Percentiles rank a stretch among this genome's conserved stretches.
Evolutionary conservation across 306 rosid species (phyloP).

Genomic region (Mucuna pruriens): DNA sequence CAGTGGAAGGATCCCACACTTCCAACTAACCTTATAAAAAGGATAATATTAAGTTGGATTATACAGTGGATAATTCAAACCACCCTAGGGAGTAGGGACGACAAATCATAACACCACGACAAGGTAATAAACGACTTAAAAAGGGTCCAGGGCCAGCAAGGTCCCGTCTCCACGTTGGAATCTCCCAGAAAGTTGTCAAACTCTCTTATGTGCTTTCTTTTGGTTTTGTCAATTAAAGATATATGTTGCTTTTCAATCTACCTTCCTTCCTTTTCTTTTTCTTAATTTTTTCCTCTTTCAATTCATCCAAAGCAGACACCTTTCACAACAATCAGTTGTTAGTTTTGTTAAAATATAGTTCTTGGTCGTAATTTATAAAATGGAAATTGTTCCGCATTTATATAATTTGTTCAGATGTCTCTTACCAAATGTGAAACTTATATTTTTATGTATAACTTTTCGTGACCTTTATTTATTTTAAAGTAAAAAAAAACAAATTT

Average conservation of each 20-base stretch:
- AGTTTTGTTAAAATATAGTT: neutral
- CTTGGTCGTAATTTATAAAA: neutral
- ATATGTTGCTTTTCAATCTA: neutral
- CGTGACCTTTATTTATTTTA: neutral
- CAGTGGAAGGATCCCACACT: conserved; percentile 22
- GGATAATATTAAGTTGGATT: conserved; percentile 16
- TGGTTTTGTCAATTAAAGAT: neutral
- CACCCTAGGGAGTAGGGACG: conserved; percentile 37
- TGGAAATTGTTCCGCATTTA: too few relatives aligned
- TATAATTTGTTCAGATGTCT: too few relatives aligned
- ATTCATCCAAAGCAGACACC: neutral
- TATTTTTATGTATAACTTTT: too few relatives aligned
- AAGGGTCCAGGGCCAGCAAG: conserved; percentile 29
- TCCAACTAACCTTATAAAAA: conserved; percentile 25
- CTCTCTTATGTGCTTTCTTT: neutral
- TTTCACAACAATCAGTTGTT: neutral
- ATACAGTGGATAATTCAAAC: conserved; percentile 44
- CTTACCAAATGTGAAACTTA: too few relatives aligned
- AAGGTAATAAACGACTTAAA: conserved; percentile 28
- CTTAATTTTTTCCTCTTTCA: neutral
- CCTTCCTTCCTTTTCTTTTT: neutral
- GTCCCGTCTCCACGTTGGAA: conserved; percentile 39
- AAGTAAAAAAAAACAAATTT: neutral
- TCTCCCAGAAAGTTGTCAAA: neutral
- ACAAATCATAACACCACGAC: conserved; percentile 33